phyloP scores from a whole-genome alignment of 2,329 filamentous ascomycete species.

The Phoma sp. region DNA sequence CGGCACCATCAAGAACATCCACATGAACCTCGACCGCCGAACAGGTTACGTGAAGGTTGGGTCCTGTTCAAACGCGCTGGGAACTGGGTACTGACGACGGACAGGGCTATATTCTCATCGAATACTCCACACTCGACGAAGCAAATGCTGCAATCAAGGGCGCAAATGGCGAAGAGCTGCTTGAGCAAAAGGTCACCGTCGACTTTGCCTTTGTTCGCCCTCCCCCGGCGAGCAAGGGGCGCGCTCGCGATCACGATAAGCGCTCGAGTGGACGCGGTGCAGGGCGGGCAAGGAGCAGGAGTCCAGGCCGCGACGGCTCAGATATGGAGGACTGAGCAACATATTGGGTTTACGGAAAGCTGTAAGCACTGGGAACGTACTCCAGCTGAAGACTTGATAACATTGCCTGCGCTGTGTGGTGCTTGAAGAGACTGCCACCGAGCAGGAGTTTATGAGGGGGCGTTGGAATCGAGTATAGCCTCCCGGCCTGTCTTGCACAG shows the following conservation, averaged over 20 bases:
- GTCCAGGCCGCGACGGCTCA: conserved; percentile 49
- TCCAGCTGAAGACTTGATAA: neutral
- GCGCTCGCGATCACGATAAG: conserved; percentile 40
- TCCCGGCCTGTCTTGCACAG: conserved; percentile 19
- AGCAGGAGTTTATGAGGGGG: neutral
- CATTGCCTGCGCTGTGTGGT: too few relatives aligned
- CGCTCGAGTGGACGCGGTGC: conserved; percentile 40
- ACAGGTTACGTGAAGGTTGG: conserved; percentile 85
- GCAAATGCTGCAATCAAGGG: conserved; percentile 82
- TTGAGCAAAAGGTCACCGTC: conserved; percentile 80
- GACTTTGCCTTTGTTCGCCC: conserved; percentile 87
- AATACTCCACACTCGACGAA: conserved; percentile 79
- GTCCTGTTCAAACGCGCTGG: neutral
- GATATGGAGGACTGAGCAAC: conserved; percentile 37
- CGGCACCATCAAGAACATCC: conserved; percentile 86
- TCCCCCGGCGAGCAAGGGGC: conserved; percentile 63
- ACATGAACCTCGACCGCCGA: conserved; percentile 80
- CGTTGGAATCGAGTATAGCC: conserved; percentile 14
- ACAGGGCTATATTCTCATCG: conserved; percentile 84
- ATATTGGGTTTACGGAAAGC: neutral
- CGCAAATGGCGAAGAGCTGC: conserved; percentile 75
- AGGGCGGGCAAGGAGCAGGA: conserved; percentile 50
- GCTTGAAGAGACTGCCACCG: neutral
- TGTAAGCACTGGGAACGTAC: neutral
- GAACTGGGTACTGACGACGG: conserved; percentile 8